Conservation (phyloP, 306 rosid species). For the Pterocarpus macrocarpus region DNA sequence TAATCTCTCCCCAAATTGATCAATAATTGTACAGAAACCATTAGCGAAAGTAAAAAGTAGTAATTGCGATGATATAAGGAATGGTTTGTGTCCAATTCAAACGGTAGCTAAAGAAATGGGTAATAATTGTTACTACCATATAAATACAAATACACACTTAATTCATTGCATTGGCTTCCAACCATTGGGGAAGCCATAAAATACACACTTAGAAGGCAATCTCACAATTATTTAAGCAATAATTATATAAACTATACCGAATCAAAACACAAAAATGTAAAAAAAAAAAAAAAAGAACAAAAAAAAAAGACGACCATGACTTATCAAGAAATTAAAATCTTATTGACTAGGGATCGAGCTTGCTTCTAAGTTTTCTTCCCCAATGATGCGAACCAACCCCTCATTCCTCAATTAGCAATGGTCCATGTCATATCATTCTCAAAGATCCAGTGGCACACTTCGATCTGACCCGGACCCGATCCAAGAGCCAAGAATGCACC, state of each 20-base stretch:
- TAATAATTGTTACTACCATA: too few species aligned
- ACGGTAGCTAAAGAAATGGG: too few species aligned
- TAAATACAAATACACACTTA: neutral
- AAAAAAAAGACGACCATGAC: neutral
- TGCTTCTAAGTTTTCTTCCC: neutral
- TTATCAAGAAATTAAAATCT: neutral
- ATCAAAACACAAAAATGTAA: neutral
- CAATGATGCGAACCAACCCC: neutral
- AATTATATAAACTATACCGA: too few species aligned
- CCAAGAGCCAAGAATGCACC: conserved; percentile 84
- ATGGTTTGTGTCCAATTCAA: too few species aligned
- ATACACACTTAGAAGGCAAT: conserved; percentile 7
- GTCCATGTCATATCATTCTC: conserved; percentile 89
- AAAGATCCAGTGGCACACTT: conserved; percentile 94
- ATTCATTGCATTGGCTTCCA: neutral
- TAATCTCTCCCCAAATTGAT: neutral
- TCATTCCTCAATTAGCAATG: conserved; percentile 18
- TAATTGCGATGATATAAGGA: too few species aligned
- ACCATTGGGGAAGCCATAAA: neutral
- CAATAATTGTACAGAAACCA: neutral
- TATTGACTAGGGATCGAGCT: neutral
- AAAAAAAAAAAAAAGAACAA: neutral
- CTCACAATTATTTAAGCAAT: neutral
- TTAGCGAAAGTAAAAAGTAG: neutral
- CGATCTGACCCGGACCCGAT: conserved; percentile 73